These are phyloP conservation scores for Nematocida sp. DNA, from an alignment of 371 early-diverging fungal genomes.

Conservation along the genomic window DNA sequence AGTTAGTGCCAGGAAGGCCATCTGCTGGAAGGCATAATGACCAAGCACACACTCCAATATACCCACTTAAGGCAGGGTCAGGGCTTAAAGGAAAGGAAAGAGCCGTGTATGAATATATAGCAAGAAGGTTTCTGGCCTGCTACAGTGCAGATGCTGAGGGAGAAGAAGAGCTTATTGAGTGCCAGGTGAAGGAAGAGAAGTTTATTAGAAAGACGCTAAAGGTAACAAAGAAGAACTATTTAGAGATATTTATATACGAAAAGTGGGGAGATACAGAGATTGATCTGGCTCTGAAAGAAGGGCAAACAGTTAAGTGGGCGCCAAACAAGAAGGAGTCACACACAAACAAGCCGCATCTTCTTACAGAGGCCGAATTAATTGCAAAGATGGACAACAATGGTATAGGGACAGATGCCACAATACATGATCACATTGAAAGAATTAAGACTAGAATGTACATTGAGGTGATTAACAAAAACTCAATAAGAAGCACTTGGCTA, in stretches of 20 bases:
- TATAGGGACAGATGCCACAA: constrained; percentile 99
- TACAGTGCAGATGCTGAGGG: constrained; percentile 90
- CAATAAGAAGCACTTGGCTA: constrained; percentile 78
- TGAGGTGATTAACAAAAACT: constrained; percentile 72
- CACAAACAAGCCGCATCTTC: constrained; percentile 78
- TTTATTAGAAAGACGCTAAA: constrained; percentile 72
- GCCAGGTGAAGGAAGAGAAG: constrained; percentile 74
- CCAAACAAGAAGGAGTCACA: constrained; percentile 70
- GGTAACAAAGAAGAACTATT: constrained; percentile 77
- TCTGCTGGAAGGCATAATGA: constrained; percentile 86
- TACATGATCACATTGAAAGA: constrained; percentile 94
- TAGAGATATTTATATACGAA: constrained; percentile 89
- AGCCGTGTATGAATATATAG: constrained; percentile 83
- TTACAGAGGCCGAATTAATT: constrained; percentile 90
- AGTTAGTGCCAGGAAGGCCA: constrained; percentile 71
- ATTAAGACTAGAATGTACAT: constrained; percentile 85
- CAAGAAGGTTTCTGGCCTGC: constrained; percentile 84
- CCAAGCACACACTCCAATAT: constrained; percentile 98
- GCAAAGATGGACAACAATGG: constrained; percentile 90
- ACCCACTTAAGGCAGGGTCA: constrained; percentile 78
- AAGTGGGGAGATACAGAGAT: constrained; percentile 79
- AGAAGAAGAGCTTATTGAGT: constrained; percentile 76
- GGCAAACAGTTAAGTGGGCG: constrained; percentile 31
- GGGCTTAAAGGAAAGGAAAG: constrained; percentile 73
- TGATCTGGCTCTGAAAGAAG: constrained; percentile 75